phyloP scores from a whole-genome alignment of 2,329 filamentous ascomycete genomes.

The Lanzia echinophila region DNA sequence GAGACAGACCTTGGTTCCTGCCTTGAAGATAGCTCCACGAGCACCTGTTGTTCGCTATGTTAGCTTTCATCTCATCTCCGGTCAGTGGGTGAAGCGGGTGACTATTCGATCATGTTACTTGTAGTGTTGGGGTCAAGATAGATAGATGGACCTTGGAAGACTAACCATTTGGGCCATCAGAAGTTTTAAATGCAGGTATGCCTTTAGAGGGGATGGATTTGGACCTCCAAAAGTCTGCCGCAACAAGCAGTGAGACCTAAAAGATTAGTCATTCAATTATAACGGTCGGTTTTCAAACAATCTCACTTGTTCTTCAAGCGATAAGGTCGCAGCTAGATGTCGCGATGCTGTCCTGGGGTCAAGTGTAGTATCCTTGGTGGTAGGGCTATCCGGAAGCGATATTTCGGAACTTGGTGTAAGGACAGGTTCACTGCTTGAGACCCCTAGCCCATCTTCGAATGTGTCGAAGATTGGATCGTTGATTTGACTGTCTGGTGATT shows the following conservation, averaged over 20 bases:
- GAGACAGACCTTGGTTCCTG: constrained; percentile 50
- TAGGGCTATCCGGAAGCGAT: constrained; percentile 23
- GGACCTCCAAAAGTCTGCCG: constrained; percentile 65
- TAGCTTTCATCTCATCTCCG: not conserved
- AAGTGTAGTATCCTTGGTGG: constrained; percentile 14
- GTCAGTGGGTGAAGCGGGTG: too few species aligned
- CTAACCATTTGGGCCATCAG: constrained; percentile 60
- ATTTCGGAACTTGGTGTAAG: constrained; percentile 26
- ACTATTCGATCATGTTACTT: too few species aligned
- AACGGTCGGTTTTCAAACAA: not conserved
- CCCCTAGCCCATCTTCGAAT: constrained; percentile 20
- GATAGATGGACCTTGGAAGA: not conserved
- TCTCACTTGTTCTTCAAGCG: constrained; percentile 30
- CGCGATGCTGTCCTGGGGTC: constrained; percentile 21
- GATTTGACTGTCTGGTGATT: constrained; percentile 22
- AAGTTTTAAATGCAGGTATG: constrained; percentile 59
- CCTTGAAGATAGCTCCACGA: constrained; percentile 61
- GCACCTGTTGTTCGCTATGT: constrained; percentile 31
- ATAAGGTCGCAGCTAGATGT: constrained; percentile 24
- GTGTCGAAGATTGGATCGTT: constrained; percentile 25
- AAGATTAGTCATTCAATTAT: constrained; percentile 8
- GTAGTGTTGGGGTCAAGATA: too few species aligned
- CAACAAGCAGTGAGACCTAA: constrained; percentile 52
- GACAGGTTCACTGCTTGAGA: constrained; percentile 20
- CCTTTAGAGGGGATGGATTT: constrained; percentile 55